Evolutionary conservation across 345 rosid species (phyloP).

Genomic region (Murraya koenigii): DNA sequence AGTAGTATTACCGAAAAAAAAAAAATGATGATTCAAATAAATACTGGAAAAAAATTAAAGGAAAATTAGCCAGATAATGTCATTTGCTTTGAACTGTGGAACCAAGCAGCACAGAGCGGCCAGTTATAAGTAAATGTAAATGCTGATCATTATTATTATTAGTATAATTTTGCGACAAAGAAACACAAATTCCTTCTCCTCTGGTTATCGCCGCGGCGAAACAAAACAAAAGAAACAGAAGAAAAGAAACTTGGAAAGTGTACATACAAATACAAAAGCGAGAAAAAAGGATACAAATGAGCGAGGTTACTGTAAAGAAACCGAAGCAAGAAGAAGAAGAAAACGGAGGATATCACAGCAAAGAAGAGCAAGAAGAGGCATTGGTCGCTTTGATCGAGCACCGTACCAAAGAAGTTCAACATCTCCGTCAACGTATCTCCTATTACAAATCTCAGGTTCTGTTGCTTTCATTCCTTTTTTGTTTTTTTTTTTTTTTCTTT

Average conservation of each 20-base stretch:
- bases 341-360: constrained; percentile 22
- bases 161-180: not conserved
- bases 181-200: not conserved
- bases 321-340: constrained; percentile 8
- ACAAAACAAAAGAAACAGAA: too few species aligned
- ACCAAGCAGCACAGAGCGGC: not conserved
- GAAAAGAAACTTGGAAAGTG: too few species aligned
- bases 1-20: not conserved
- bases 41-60: not conserved
- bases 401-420: constrained; percentile 60
- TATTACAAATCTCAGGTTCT: constrained; percentile 72
- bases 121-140: not conserved
- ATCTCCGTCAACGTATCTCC: constrained; percentile 57
- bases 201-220: not conserved
- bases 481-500: not conserved
- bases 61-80: not conserved
- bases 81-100: not conserved
- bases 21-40: not conserved
- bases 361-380: constrained; percentile 65
- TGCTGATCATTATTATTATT: not conserved
- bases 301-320: not conserved
- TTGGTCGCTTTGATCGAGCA: constrained; percentile 74
- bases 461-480: not conserved
- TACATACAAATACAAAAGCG: not conserved
- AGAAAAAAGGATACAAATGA: not conserved